Evolutionary conservation across 2,329 filamentous ascomycete species (phyloP).

Genomic region (Diaporthe sp.): DNA sequence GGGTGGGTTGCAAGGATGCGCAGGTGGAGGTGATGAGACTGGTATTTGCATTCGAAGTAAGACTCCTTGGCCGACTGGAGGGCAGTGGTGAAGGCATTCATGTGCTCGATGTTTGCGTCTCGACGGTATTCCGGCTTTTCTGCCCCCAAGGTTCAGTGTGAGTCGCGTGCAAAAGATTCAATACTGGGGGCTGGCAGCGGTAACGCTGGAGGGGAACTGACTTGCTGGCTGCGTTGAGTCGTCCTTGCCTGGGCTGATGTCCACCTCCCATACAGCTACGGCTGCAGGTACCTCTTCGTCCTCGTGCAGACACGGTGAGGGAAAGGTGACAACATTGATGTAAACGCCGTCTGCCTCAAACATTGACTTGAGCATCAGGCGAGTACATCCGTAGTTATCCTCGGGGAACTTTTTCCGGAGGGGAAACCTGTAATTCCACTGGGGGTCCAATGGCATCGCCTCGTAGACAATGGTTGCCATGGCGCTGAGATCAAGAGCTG

Average conservation of each 20-base stretch:
- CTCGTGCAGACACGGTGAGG: background rate
- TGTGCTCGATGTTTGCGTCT: background rate
- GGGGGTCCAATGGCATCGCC: background rate
- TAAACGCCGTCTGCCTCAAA: background rate
- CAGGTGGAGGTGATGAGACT: background rate
- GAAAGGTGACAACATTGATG: background rate
- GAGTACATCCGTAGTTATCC: background rate
- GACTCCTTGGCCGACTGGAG: background rate
- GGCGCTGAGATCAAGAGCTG: background rate
- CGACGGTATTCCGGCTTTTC: background rate
- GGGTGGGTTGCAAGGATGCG: background rate
- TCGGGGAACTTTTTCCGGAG: background rate
- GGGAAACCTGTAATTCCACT: background rate
- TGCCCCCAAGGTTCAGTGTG: background rate
- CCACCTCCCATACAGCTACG: background rate
- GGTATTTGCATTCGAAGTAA: background rate
- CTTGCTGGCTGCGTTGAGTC: background rate
- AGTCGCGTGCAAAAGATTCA: background rate
- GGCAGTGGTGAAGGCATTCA: background rate
- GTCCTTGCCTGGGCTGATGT: background rate
- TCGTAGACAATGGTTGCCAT: background rate
- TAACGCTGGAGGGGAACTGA: background rate
- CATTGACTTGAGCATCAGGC: background rate
- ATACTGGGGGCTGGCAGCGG: background rate
- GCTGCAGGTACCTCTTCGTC: background rate